Conservation (phyloP, 1,284 basidiomycete species). For the Ustilago trichophora region DNA sequence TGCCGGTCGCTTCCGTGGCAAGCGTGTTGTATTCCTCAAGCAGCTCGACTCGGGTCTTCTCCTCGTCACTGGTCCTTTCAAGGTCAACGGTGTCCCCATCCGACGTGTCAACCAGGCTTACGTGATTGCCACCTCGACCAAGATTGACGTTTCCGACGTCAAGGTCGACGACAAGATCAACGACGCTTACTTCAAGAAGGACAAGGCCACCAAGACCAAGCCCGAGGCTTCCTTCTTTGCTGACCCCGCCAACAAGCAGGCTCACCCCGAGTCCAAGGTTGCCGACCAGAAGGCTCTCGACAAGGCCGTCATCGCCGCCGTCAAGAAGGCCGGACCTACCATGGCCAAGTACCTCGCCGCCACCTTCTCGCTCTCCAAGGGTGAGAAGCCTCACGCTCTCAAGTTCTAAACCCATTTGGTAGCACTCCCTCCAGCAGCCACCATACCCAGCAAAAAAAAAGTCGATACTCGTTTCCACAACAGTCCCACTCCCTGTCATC, state of each 20-base stretch:
- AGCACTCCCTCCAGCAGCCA: no score
- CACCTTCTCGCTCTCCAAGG: slow-evolving; percentile 93
- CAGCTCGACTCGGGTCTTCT: slow-evolving; percentile 91
- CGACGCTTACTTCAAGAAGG: slow-evolving; percentile 84
- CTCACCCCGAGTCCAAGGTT: slow-evolving; percentile 87
- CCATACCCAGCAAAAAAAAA: slow-evolving; percentile 4
- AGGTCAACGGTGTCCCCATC: slow-evolving; percentile 98
- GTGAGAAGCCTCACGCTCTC: slow-evolving; percentile 86
- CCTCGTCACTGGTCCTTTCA: slow-evolving; percentile 96
- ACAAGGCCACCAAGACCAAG: slow-evolving; percentile 77
- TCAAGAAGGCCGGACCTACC: slow-evolving; percentile 88
- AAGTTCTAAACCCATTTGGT: slow-evolving; percentile 82
- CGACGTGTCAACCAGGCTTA: slow-evolving; percentile 99
- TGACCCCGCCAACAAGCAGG: slow-evolving; percentile 90
- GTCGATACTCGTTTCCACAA: no score
- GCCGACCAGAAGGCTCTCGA: slow-evolving; percentile 92
- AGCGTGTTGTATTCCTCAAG: slow-evolving; percentile 98
- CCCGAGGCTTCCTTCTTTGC: slow-evolving; percentile 96
- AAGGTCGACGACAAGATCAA: slow-evolving; percentile 80
- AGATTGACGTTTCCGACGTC: slow-evolving; percentile 82
- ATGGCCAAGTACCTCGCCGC: slow-evolving; percentile 93
- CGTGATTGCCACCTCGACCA: slow-evolving; percentile 97
- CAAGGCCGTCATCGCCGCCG: slow-evolving; percentile 80
- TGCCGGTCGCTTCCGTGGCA: slow-evolving; percentile 96
- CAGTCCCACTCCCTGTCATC: no score